phyloP scores from a whole-genome alignment of 192 early-diverging fungal genomes.

The Coemansia sp. region DNA sequence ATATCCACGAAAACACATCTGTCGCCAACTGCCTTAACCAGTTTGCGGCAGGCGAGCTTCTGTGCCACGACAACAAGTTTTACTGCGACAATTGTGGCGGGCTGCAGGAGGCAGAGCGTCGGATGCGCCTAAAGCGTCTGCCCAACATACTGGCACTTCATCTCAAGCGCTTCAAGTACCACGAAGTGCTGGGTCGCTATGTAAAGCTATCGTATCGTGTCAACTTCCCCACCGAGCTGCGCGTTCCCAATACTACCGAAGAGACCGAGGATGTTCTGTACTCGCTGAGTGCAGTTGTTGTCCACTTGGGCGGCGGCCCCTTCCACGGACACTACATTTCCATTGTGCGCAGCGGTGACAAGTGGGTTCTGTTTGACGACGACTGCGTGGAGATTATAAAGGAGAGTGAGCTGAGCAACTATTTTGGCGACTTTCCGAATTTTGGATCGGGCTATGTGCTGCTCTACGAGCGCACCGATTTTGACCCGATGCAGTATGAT shows the following conservation, averaged over 20 bases:
- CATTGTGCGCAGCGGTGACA: slow-evolving; percentile 76
- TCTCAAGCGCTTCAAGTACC: slow-evolving; percentile 97
- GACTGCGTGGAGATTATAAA: slow-evolving; percentile 84
- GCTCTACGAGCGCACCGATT: slow-evolving; percentile 64
- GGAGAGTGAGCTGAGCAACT: slow-evolving; percentile 71
- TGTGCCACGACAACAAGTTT: slow-evolving; percentile 97
- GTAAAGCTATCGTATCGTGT: slow-evolving; percentile 95
- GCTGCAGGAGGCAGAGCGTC: slow-evolving; percentile 94
- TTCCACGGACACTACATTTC: slow-evolving; percentile 96
- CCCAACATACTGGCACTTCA: slow-evolving; percentile 95
- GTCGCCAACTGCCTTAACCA: slow-evolving; percentile 90
- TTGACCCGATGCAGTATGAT: slow-evolving; percentile 41
- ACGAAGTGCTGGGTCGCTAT: slow-evolving; percentile 83
- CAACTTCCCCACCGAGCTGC: slow-evolving; percentile 87
- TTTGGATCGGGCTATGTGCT: slow-evolving; percentile 76
- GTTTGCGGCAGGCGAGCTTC: slow-evolving; percentile 92
- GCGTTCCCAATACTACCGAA: slow-evolving; percentile 91
- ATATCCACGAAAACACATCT: slow-evolving; percentile 93
- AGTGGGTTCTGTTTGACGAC: slow-evolving; percentile 96
- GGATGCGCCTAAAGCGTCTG: slow-evolving; percentile 92
- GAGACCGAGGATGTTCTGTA: slow-evolving; percentile 86
- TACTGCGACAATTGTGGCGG: slow-evolving; percentile 93
- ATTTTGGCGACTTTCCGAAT: slow-evolving; percentile 72
- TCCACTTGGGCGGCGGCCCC: slow-evolving; percentile 94
- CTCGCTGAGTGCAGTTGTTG: slow-evolving; percentile 81